Evolutionary conservation across 1,139 yeast genomes (phyloP).

Genomic region (Tardiomyces depauwii): DNA sequence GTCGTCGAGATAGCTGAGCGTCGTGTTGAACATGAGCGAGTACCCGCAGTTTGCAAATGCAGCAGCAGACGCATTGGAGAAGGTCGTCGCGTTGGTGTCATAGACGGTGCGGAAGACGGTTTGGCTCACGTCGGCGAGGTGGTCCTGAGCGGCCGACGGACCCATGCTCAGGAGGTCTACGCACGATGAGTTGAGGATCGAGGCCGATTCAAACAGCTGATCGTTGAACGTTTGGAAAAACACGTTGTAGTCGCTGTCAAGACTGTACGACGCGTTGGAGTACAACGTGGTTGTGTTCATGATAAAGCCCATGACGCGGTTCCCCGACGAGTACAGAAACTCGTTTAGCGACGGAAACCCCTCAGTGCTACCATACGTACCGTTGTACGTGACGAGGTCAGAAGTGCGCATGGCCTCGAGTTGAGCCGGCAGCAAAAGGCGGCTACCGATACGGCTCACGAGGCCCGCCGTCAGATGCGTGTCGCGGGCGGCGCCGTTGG

Average conservation of each 20-base stretch:
- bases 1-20: constrained; percentile 5
- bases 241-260: neutral
- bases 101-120: neutral
- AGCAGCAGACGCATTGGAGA: neutral
- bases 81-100: neutral
- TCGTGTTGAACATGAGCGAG: neutral
- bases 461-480: neutral
- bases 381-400: constrained; percentile 5
- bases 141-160: too few relatives aligned
- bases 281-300: neutral
- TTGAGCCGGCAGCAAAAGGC: neutral
- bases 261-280: neutral
- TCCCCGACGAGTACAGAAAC: constrained; percentile 8
- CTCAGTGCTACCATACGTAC: constrained; percentile 3
- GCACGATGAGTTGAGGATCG: neutral
- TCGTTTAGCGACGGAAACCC: constrained; percentile 5
- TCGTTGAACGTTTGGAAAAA: neutral
- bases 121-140: neutral
- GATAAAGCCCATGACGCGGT: constrained; percentile 1
- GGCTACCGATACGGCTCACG: neutral
- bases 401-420: neutral
- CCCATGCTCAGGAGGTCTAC: too few relatives aligned
- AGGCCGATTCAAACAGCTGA: neutral
- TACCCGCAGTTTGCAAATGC: neutral
- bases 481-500: neutral